Percentiles rank a stretch among this genome's conserved stretches.
These are phyloP conservation scores for Grosmannia serpens DNA, from an alignment of 2,329 filamentous ascomycete species.

Conservation along the genomic window DNA sequence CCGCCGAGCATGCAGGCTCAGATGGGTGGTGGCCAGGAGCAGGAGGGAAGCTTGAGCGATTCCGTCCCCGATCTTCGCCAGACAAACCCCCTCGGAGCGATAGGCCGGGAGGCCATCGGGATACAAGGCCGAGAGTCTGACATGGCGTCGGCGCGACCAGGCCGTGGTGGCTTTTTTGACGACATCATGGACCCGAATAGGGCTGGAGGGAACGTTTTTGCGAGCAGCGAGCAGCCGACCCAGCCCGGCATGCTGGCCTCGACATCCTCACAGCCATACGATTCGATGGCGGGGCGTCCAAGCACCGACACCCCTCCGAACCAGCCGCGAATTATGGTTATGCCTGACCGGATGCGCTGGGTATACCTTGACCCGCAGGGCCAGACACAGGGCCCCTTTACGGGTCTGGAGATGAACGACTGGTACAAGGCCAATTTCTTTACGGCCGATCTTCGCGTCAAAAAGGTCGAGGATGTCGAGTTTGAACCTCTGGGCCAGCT, in stretches of 20 bases:
- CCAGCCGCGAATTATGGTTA: conserved; percentile 85
- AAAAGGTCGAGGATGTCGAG: conserved; percentile 84
- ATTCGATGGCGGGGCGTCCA: conserved; percentile 32
- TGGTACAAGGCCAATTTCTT: conserved; percentile 99
- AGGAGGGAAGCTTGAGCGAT: conserved; percentile 54
- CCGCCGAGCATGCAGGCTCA: conserved; percentile 83
- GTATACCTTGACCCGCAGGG: conserved; percentile 94
- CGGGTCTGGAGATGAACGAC: conserved; percentile 96
- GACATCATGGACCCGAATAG: conserved; percentile 8
- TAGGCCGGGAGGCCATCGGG: conserved; percentile 50
- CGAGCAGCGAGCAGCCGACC: conserved; percentile 11
- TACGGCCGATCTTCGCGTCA: conserved; percentile 84
- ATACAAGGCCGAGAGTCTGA: conserved; percentile 44
- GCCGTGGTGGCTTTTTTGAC: conserved; percentile 15
- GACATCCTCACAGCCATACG: conserved; percentile 8
- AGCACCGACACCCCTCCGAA: conserved; percentile 27
- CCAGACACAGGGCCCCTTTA: conserved; percentile 86
- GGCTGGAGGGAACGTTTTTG: conserved; percentile 1
- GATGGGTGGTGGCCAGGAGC: conserved; percentile 47
- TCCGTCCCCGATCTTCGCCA: conserved; percentile 48
- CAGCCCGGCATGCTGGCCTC: conserved; percentile 16
- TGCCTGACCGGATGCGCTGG: conserved; percentile 98
- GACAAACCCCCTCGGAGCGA: conserved; percentile 51
- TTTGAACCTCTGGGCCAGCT: conserved; percentile 93
- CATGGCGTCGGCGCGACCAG: conserved; percentile 40